Conservation (phyloP, 768 basidiomycete genomes). For the Plicaturopsis crispa region DNA sequence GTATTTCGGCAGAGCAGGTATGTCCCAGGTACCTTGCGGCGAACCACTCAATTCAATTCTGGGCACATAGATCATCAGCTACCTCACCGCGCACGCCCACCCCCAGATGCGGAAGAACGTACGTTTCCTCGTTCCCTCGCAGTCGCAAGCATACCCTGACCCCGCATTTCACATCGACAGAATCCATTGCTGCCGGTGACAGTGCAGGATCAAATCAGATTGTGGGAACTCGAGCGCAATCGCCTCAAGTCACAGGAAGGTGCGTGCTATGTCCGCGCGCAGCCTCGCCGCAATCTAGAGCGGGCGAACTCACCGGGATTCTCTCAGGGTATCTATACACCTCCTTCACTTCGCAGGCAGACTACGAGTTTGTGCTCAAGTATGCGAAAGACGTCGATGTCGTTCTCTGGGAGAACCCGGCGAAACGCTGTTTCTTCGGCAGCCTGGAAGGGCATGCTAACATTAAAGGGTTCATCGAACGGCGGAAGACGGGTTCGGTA, state of each 20-base stretch:
- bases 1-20: slow-evolving; percentile 95
- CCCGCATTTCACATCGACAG: slow-evolving; percentile 26
- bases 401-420: slow-evolving; percentile 74
- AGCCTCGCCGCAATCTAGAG: neutral
- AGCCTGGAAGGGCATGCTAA: slow-evolving; percentile 71
- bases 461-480: slow-evolving; percentile 75
- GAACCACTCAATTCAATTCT: slow-evolving; percentile 8
- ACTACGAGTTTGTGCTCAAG: slow-evolving; percentile 80
- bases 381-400: slow-evolving; percentile 81
- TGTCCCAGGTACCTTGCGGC: slow-evolving; percentile 16
- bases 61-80: slow-evolving; percentile 89
- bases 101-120: slow-evolving; percentile 97
- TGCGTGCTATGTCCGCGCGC: slow-evolving; percentile 22
- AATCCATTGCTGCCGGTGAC: slow-evolving; percentile 93
- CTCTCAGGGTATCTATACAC: slow-evolving; percentile 78
- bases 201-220: slow-evolving; percentile 94
- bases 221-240: slow-evolving; percentile 96
- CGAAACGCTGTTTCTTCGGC: slow-evolving; percentile 77
- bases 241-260: slow-evolving; percentile 86
- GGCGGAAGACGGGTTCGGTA: slow-evolving; percentile 46
- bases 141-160: neutral
- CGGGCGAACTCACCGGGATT: too few relatives aligned
- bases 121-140: slow-evolving; percentile 14
- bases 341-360: slow-evolving; percentile 77
- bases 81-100: slow-evolving; percentile 90